phyloP scores from a whole-genome alignment of 805 yeast genomes.

The Suhomyces pyralidae region DNA sequence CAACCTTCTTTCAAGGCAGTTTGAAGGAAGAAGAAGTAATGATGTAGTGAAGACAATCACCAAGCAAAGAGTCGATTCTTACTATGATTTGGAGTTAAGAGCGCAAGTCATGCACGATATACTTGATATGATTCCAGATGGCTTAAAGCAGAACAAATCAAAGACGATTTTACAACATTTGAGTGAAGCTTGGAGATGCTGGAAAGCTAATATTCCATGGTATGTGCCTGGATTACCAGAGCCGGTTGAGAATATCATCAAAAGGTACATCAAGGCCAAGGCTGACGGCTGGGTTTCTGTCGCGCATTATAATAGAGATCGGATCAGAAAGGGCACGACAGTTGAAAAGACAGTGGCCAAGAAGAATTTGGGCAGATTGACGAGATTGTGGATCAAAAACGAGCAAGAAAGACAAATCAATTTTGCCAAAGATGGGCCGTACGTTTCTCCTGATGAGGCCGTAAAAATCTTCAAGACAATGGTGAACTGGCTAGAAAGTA shows the following conservation, averaged over 20 bases:
- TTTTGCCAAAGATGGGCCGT: slow-evolving; percentile 84
- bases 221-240: slow-evolving; percentile 93
- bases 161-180: slow-evolving; percentile 87
- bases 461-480: slow-evolving; percentile 79
- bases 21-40: slow-evolving; percentile 91
- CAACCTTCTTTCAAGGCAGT: slow-evolving; percentile 84
- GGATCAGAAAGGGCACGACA: slow-evolving; percentile 84
- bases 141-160: slow-evolving; percentile 81
- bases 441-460: slow-evolving; percentile 81
- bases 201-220: slow-evolving; percentile 99
- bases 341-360: slow-evolving; percentile 93
- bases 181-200: slow-evolving; percentile 98
- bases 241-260: slow-evolving; percentile 82
- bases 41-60: slow-evolving; percentile 93
- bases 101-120: slow-evolving; percentile 96
- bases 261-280: slow-evolving; percentile 87
- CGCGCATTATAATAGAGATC: slow-evolving; percentile 87
- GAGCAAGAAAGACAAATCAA: slow-evolving; percentile 87
- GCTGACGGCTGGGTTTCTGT: slow-evolving; percentile 96
- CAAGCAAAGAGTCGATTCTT: slow-evolving; percentile 92
- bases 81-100: slow-evolving; percentile 87
- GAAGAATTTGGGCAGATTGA: slow-evolving; percentile 87
- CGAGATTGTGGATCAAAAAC: slow-evolving; percentile 86
- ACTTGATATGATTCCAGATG: slow-evolving; percentile 95
- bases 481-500: slow-evolving; percentile 87